A percentile compares a stretch with the other conserved stretches of the same genome.
Conservation (phyloP, 1,284 basidiomycete genomes). For the Melampsora occidentalis region DNA sequence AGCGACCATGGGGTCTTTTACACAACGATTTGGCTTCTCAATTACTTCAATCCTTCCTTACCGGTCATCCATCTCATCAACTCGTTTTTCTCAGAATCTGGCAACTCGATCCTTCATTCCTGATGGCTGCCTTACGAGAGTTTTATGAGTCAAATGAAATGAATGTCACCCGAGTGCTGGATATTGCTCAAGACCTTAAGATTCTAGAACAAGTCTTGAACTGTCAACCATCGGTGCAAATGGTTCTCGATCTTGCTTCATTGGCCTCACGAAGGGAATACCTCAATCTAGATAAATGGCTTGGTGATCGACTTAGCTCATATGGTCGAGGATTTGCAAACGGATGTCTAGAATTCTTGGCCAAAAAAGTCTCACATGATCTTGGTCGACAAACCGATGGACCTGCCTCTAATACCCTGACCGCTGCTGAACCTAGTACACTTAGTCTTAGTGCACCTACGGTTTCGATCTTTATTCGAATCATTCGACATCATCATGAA, state of each 20-base stretch:
- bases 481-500: conserved; percentile 64
- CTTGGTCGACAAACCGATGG: conserved; percentile 72
- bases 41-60: conserved; percentile 84
- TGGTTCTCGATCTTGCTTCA: conserved; percentile 87
- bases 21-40: conserved; percentile 81
- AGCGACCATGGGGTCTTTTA: conserved; percentile 81
- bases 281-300: conserved; percentile 93
- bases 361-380: conserved; percentile 86
- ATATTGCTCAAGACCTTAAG: conserved; percentile 92
- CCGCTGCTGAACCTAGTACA: conserved; percentile 64
- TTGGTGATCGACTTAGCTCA: conserved; percentile 72
- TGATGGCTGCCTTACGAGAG: conserved; percentile 80
- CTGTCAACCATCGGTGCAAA: conserved; percentile 54
- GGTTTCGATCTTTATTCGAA: conserved; percentile 84
- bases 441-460: conserved; percentile 79
- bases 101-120: conserved; percentile 79
- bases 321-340: conserved; percentile 83
- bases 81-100: conserved; percentile 95
- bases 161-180: conserved; percentile 89
- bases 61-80: conserved; percentile 86
- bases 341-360: conserved; percentile 79
- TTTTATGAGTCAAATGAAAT: conserved; percentile 89
- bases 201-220: conserved; percentile 31
- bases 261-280: conserved; percentile 88
- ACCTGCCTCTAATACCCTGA: conserved; percentile 50